Evolutionary conservation across 306 rosid species (phyloP), one percentile per base, ranked within the genome.

Genomic region (Quillaja saponaria): DNA sequence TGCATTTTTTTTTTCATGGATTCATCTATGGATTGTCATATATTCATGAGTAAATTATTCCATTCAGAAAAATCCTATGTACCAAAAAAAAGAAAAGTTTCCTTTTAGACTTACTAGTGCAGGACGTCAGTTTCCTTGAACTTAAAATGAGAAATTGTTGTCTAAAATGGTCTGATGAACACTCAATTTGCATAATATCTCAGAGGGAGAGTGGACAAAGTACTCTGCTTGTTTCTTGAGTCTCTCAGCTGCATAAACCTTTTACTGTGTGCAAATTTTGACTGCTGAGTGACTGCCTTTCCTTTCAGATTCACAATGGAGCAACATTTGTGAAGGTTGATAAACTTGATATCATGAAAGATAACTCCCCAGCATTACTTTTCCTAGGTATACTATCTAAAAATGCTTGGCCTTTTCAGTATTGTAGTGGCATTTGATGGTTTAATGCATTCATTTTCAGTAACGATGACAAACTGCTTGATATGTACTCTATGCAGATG

Each of bases 301-400:
- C 39, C 41, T 68, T 73, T 38, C 78, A 91, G 98, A 80, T 86
- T 63, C 88, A 81, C 61, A 86, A 76, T 74, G 98, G 95, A 35
- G 96, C 98, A 7, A 91, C 98, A 45, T 84, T 84, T 74, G 72
- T 91, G 34, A 88, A 77, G 81, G 77, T 91, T 75, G 95, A 91
- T 78, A 88, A 82, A 77, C 55, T 88, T 71, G 83, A 74, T 67
- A 52, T 80, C 49, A 73, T 50, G 85, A 86, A 88, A 77, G 96
- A 88, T 69, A 91, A 84, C 63, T 86, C 96, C 68, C 96, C 98
- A 16, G 95, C 91, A 3, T 83, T 91, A 68, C 79, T 85, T 73
- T 81, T 91, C 68, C 82, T 45, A 54, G 98, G 96, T 91, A 67
- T 71, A 69, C 55, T 64, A 40, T 67, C 42, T 15, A 41, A 65